Conservation (phyloP, 176 grass and related monocot genomes). For the Dendrocalamus sinicus region DNA sequence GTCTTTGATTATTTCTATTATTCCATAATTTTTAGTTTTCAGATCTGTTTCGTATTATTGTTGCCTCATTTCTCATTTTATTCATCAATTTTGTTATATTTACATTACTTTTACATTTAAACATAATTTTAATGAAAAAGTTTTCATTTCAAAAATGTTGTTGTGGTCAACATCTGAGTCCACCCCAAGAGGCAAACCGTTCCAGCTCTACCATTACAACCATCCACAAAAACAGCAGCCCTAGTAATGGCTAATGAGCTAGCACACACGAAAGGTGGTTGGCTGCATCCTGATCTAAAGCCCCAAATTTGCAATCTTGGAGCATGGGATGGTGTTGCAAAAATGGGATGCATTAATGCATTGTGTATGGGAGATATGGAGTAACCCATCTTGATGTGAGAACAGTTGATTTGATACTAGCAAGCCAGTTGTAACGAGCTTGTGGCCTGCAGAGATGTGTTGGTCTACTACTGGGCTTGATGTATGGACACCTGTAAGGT, state of each 20-base stretch:
- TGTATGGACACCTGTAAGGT: not conserved
- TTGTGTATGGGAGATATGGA: conserved; percentile 48
- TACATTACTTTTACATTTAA: not conserved
- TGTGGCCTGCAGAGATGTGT: not conserved
- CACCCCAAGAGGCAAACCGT: conserved; percentile 52
- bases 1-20: too few relatives aligned
- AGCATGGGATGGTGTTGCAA: conserved; percentile 53
- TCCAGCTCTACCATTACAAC: conserved; percentile 43
- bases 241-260: conserved; percentile 46
- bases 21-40: not conserved
- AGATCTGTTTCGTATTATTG: not conserved
- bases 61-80: not conserved
- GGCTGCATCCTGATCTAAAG: conserved; percentile 44
- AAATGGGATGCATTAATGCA: conserved; percentile 7
- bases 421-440: not conserved
- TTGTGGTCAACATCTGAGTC: conserved; percentile 41
- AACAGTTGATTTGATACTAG: not conserved
- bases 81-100: not conserved
- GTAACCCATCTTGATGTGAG: conserved; percentile 42
- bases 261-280: conserved; percentile 47
- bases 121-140: not conserved
- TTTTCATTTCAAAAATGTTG: conserved; percentile 6
- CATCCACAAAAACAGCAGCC: conserved; percentile 48
- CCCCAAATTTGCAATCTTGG: conserved; percentile 40
- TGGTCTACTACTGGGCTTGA: not conserved